Evolutionary conservation across 2,329 filamentous ascomycete genomes (phyloP), one percentile per base, ranked within the genome.

Genomic region (Verticillium dahliae): DNA sequence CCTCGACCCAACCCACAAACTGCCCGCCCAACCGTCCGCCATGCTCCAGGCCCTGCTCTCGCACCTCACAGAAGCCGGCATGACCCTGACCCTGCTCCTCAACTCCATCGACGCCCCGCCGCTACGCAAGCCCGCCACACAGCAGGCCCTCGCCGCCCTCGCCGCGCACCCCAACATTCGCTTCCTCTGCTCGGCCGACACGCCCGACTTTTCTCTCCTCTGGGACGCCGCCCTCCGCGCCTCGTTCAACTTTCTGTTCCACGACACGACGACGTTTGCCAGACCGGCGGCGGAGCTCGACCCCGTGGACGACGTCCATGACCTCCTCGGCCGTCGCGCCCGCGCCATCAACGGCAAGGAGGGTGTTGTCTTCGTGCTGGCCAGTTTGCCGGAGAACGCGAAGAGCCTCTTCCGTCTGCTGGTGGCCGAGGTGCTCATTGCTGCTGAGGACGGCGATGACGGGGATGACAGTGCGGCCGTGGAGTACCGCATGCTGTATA

Each of bases 221-320:
- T 99, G 94, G 93, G 92, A 97, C 75, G 88, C 91, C 60, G 88
- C 88, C 60, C 81, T 93, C n/a, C 89, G 90, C 56, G 89, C 91
- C 15, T 85, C 90, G 34, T 91, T 93, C 75, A 90, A 90, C 72
- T 93, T 97, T 67, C 79, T 92, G 34, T 97, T 96, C 75, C 95
- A 99, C 77, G 93, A 99, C 76, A 90, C 90, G 69, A 98, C 95
- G 1, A 98, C 95, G 0, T 97, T 97, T 71, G 81, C 85, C 0
- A 83, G 91, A 0, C 91, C 90, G 68, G 80, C 82, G 11, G 73
- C 60, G 3, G 92, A 97, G 72, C 78, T 92, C 7, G 91, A 96
- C 69, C 87, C 91, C 1, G 92, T 98, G 3, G 92, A 98, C 72
- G 90, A 92, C 65, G 92, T 98, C 14, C 91, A 97, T 72, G 88